These are phyloP conservation scores for Hypsizygus marmoreus DNA, from an alignment of 768 basidiomycete genomes.

Conservation along the genomic window DNA sequence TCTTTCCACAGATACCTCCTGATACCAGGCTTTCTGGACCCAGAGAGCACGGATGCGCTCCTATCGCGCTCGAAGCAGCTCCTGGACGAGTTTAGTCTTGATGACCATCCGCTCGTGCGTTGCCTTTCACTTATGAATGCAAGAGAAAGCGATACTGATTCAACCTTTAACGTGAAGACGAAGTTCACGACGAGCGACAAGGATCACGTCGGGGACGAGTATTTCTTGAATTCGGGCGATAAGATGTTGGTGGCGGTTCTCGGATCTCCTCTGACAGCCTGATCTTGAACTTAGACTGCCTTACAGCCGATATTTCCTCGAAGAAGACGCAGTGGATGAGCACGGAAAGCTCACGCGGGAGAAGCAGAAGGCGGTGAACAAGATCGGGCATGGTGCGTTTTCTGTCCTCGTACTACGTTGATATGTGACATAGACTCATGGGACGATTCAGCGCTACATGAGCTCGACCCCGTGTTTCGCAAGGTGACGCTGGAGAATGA, in stretches of 20 bases:
- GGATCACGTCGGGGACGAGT: slow-evolving; percentile 86
- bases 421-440: neutral
- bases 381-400: slow-evolving; percentile 83
- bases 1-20: slow-evolving; percentile 66
- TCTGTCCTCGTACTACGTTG: neutral
- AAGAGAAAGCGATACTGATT: neutral
- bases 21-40: slow-evolving; percentile 69
- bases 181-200: slow-evolving; percentile 84
- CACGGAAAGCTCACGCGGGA: slow-evolving; percentile 70
- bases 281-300: neutral
- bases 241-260: slow-evolving; percentile 59
- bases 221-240: slow-evolving; percentile 90
- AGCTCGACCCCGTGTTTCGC: slow-evolving; percentile 81
- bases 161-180: slow-evolving; percentile 47
- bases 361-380: slow-evolving; percentile 86
- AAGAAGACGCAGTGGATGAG: slow-evolving; percentile 78
- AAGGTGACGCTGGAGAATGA: slow-evolving; percentile 81
- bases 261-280: neutral
- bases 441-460: slow-evolving; percentile 66
- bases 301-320: slow-evolving; percentile 80
- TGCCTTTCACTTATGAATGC: neutral
- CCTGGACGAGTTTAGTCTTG: slow-evolving; percentile 74
- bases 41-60: slow-evolving; percentile 60
- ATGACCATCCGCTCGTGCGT: slow-evolving; percentile 79
- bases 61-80: slow-evolving; percentile 73